Percentiles rank a stretch among this genome's conserved stretches.
These are phyloP conservation scores for Dichomitus squalens DNA, from an alignment of 1,284 basidiomycete genomes.

Conservation along the genomic window DNA sequence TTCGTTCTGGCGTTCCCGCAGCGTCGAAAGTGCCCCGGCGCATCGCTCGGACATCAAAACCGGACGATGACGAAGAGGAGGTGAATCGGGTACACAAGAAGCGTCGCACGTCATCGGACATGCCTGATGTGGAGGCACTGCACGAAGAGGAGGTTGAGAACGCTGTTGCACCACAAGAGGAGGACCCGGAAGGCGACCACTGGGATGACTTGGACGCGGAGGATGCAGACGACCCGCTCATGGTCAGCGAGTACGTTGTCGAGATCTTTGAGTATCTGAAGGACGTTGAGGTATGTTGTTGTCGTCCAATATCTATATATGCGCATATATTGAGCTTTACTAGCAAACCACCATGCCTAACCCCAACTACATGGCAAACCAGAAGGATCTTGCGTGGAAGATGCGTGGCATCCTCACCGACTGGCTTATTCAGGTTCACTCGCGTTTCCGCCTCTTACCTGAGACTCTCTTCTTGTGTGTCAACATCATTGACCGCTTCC, in stretches of 20 bases:
- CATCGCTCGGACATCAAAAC: slow-evolving; percentile 21
- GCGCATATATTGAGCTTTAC: slow-evolving; percentile 6
- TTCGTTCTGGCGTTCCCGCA: slow-evolving; percentile 11
- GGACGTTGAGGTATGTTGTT: slow-evolving; percentile 57
- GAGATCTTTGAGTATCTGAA: slow-evolving; percentile 96
- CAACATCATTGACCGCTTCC: slow-evolving; percentile 97
- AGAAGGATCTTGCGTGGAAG: slow-evolving; percentile 90
- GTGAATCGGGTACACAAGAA: slow-evolving; percentile 65
- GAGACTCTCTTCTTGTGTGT: slow-evolving; percentile 95
- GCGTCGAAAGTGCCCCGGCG: slow-evolving; percentile 22
- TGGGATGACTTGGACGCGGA: slow-evolving; percentile 94
- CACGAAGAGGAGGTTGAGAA: slow-evolving; percentile 39
- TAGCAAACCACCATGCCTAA: slow-evolving; percentile 85
- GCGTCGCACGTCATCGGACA: slow-evolving; percentile 70
- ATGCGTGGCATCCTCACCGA: slow-evolving; percentile 96
- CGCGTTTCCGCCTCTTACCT: slow-evolving; percentile 90
- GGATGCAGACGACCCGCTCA: slow-evolving; percentile 92
- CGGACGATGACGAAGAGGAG: slow-evolving; percentile 41
- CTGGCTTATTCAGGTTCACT: slow-evolving; percentile 97
- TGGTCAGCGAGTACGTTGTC: slow-evolving; percentile 96
- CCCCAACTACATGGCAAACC: slow-evolving; percentile 88
- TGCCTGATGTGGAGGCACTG: slow-evolving; percentile 53
- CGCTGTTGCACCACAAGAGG: slow-evolving; percentile 28
- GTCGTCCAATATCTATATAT: slow-evolving; percentile 9
- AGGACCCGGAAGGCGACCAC: slow-evolving; percentile 57